A percentile compares a stretch with the other conserved stretches of the same genome.
phyloP scores from a whole-genome alignment of 78 protist genomes.

The Dictyostelium capitatum region DNA sequence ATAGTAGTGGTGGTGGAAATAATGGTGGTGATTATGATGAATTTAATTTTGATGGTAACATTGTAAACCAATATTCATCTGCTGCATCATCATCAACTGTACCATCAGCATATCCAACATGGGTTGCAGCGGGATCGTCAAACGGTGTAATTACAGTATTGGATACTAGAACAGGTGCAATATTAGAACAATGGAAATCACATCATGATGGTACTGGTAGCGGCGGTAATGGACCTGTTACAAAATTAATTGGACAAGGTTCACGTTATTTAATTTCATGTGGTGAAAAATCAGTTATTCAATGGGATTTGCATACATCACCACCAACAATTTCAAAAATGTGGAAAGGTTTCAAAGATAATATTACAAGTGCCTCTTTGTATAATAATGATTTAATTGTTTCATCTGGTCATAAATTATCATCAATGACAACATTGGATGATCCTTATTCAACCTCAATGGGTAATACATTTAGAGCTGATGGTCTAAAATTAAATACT shows the following conservation, averaged over 20 bases:
- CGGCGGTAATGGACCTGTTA: slow-evolving; percentile 3
- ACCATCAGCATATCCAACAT: slow-evolving; percentile 35
- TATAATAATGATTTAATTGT: slow-evolving; percentile 45
- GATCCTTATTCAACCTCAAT: neutral
- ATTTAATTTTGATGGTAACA: too few relatives aligned
- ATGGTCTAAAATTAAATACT: slow-evolving; percentile 59
- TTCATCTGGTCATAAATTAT: slow-evolving; percentile 39
- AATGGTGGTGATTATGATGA: too few relatives aligned
- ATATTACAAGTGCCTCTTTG: neutral
- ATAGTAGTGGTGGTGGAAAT: too few relatives aligned
- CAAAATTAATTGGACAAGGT: slow-evolving; percentile 54
- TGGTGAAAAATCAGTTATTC: slow-evolving; percentile 70
- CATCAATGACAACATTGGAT: slow-evolving; percentile 48
- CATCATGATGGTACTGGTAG: slow-evolving; percentile 29
- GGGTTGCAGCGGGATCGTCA: slow-evolving; percentile 62
- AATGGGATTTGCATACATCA: slow-evolving; percentile 54
- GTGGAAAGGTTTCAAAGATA: slow-evolving; percentile 79
- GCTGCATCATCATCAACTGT: neutral
- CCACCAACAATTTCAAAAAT: slow-evolving; percentile 58
- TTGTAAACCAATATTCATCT: neutral
- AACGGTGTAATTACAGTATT: slow-evolving; percentile 28
- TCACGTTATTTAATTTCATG: slow-evolving; percentile 48
- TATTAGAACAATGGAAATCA: slow-evolving; percentile 63
- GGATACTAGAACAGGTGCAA: slow-evolving; percentile 69
- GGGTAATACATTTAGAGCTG: slow-evolving; percentile 38